Evolutionary conservation across 768 basidiomycete species (phyloP), one percentile per base, ranked within the genome.

Genomic region (Xerocomellus chrysenteron): DNA sequence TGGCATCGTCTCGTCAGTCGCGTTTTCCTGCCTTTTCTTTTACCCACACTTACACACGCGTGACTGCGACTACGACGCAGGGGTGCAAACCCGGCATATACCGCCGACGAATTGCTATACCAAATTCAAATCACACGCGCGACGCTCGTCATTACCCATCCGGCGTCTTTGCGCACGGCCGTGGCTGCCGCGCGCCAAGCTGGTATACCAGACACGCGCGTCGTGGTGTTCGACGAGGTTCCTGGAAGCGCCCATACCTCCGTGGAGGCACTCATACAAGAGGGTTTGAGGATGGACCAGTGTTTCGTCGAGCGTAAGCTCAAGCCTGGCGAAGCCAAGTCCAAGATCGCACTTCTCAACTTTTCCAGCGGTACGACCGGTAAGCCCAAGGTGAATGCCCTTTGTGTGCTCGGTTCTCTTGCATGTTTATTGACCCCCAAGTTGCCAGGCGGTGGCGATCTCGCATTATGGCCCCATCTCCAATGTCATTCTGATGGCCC

Each of bases 331-430:
- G 87, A 87, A 68, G 83, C 77, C 26, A 84, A 78, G 65, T 80
- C 74, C 13, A 80, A 82, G 43, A 56, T 90, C 14, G 88, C 89
- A 6, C 84, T 89, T 61, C 72, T 90, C 52, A 82, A 79, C 50
- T 87, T 90, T 61, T 90, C 88, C 1, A 88, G 87, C 58, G 88
- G 88, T 9, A 90, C 88, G 24, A 90, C 88, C 16, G 87, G 87
- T 68, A 74, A 70, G 64, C 75, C 69, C 33, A 68, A 70, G 56
- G 69, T 68, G 14, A 48, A 59, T 4, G 16, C 4, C 32, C 8
- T 17, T 11, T 24, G 28, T 13, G 11, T 17, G 12, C 14, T 43
- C 4, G 30, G 21, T 5, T 28, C 2, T 10, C 10, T 28, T 24
- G 16, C 2, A 19, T n/a, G 46, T 1, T 1, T n/a, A 17, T 39